These are phyloP conservation scores for Clitoria ternatea DNA, from an alignment of 306 rosid species.

Conservation along the genomic window DNA sequence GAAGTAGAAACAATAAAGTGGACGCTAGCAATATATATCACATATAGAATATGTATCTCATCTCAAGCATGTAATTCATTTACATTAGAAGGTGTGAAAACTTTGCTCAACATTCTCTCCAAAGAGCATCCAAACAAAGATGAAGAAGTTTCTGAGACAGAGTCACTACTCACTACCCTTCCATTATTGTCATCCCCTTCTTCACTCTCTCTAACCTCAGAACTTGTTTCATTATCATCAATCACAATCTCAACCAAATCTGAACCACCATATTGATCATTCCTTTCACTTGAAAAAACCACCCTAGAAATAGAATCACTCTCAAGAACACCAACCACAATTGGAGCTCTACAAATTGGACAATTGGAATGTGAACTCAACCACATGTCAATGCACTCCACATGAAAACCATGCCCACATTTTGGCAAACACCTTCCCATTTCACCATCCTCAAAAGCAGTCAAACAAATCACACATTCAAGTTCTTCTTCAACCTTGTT, in stretches of 20 bases:
- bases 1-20: too few relatives aligned
- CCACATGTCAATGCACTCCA: constrained; percentile 93
- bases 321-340: constrained; percentile 24
- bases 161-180: not conserved
- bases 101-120: constrained; percentile 68
- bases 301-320: constrained; percentile 19
- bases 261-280: constrained; percentile 21
- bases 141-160: constrained; percentile 33
- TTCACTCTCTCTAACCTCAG: constrained; percentile 33
- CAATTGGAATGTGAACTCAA: constrained; percentile 68
- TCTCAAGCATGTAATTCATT: constrained; percentile 22
- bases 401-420: constrained; percentile 79
- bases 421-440: constrained; percentile 62
- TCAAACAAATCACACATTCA: constrained; percentile 85
- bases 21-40: not conserved
- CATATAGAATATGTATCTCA: too few relatives aligned
- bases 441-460: constrained; percentile 59
- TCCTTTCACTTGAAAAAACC: not conserved
- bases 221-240: constrained; percentile 25
- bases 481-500: constrained; percentile 12
- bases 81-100: constrained; percentile 43
- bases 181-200: not conserved
- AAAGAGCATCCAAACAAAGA: constrained; percentile 59
- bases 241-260: constrained; percentile 37
- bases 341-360: constrained; percentile 76